Percentiles rank a stretch among this genome's conserved stretches.
Conservation (phyloP, 2,329 filamentous ascomycete genomes). For the Coniochaeta pulveracea region DNA sequence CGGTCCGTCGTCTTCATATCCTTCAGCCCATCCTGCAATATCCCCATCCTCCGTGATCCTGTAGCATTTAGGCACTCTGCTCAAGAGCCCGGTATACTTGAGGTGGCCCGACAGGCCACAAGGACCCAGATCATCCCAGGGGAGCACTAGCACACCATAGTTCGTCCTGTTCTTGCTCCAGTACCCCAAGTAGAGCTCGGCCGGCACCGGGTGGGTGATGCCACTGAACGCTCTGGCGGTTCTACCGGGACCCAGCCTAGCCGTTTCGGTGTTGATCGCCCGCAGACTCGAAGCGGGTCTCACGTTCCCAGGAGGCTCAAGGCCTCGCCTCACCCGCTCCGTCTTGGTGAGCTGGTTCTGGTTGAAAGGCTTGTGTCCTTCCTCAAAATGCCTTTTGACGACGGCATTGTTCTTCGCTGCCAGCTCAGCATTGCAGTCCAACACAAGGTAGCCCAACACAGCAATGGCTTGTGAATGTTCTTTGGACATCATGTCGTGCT, state of each 20-base stretch:
- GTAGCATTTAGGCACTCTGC: conserved; percentile 22
- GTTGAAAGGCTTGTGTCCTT: conserved; percentile 20
- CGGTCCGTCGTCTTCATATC: conserved; percentile 22
- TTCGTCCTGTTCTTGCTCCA: conserved; percentile 15
- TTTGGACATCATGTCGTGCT: conserved; percentile 19
- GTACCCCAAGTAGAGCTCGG: conserved; percentile 21
- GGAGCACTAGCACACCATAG: conserved; percentile 25
- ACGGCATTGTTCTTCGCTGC: conserved; percentile 20
- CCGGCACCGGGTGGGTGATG: conserved; percentile 16
- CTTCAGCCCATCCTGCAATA: conserved; percentile 24
- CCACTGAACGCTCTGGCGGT: conserved; percentile 1
- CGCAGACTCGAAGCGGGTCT: not conserved
- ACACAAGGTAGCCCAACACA: conserved; percentile 21
- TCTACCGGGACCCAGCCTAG: not conserved
- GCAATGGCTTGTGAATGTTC: conserved; percentile 18
- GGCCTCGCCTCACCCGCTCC: conserved; percentile 3
- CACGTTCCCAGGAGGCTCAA: not conserved
- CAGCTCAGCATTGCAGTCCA: conserved; percentile 18
- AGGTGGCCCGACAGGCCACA: conserved; percentile 18
- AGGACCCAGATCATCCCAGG: conserved; percentile 18
- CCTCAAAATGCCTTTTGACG: conserved; percentile 16
- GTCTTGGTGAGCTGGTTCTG: conserved; percentile 12
- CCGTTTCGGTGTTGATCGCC: not conserved
- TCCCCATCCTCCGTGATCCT: conserved; percentile 14
- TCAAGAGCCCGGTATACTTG: conserved; percentile 17